Conservation (phyloP, 2,329 filamentous ascomycete genomes). For the Ceratocystis diversiconidia region DNA sequence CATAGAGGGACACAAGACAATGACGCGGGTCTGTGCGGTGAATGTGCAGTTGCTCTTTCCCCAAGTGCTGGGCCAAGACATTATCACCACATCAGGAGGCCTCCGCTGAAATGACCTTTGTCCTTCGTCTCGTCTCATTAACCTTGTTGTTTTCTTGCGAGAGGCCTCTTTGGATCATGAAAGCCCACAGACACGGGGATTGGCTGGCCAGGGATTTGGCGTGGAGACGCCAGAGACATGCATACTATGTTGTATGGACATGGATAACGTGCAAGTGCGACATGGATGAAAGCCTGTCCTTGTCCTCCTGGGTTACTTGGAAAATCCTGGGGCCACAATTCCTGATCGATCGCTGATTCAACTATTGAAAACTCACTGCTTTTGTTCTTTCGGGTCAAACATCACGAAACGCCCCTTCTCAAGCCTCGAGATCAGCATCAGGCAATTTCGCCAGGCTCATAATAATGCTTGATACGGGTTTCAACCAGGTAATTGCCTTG, state of each 20-base stretch:
- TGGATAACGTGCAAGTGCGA: neutral
- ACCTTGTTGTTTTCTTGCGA: neutral
- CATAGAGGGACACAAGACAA: neutral
- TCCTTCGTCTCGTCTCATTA: neutral
- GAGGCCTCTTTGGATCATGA: neutral
- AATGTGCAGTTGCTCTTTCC: neutral
- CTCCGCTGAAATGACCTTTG: constrained; percentile 19
- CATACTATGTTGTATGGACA: neutral
- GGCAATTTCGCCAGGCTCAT: neutral
- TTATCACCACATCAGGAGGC: constrained; percentile 21
- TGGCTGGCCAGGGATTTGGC: neutral
- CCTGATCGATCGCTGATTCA: neutral
- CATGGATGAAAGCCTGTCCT: neutral
- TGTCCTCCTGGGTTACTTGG: neutral
- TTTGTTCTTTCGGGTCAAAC: neutral
- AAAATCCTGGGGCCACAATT: neutral
- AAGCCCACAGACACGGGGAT: neutral
- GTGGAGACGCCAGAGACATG: neutral
- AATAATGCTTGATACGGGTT: neutral
- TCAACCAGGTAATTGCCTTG: neutral
- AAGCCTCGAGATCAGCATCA: neutral
- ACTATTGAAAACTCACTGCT: neutral
- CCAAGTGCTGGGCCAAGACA: constrained; percentile 15
- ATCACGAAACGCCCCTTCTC: neutral
- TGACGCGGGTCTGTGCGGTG: neutral